Base-by-base conservation (phyloP, 1,284 basidiomycete genomes). In the Melampsora americana region DNA sequence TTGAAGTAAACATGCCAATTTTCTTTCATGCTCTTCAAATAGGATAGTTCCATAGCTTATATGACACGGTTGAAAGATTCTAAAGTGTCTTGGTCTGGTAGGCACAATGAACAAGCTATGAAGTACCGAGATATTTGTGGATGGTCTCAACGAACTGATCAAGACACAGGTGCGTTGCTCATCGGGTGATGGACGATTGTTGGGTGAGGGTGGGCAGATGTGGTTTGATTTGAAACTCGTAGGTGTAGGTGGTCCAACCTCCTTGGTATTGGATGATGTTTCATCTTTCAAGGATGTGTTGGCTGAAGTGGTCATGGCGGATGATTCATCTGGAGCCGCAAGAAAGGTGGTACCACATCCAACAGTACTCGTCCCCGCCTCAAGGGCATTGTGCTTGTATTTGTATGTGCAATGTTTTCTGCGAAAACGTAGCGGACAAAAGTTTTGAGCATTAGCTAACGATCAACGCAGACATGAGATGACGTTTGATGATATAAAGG, bases 1-100 rank as follows among this genome's bases (percentile, higher is more conserved):
- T 39, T 50, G n/a, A 73, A n/a, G 53, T 48, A 73, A 50, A 66
- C 70, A 73, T 9, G 60, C 70, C n/a, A 64, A 35, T 32, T 56
- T 61, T 20, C 39, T n/a, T 50, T 59, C 26, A 56, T 35, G 28
- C 46, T 23, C 28, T 14, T 28, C n/a, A 60, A 20, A 30, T 4
- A 56, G 30, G 23, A 60, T 59, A 28, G 67, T 50, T 11, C 70
- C 70, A 50, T 65, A 73, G 9, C 28, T 64, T 30, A 73, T 73
- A 30, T 73, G 60, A 9, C 28, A 16, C 5, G 70, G 70, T 35
- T 73, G 60, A 32, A 73, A 73, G 46, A 66, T 65, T n/a, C 70
- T 39, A 48, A 73, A 73, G 23, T 64, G 28, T 30, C 70, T 60
- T 23, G 70, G 70, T 23, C 70, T 42, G 6, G 60, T 73, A 28